Evolutionary conservation across 73 alveolate species (phyloP).

Genomic region (Tetrahymena borealis): DNA sequence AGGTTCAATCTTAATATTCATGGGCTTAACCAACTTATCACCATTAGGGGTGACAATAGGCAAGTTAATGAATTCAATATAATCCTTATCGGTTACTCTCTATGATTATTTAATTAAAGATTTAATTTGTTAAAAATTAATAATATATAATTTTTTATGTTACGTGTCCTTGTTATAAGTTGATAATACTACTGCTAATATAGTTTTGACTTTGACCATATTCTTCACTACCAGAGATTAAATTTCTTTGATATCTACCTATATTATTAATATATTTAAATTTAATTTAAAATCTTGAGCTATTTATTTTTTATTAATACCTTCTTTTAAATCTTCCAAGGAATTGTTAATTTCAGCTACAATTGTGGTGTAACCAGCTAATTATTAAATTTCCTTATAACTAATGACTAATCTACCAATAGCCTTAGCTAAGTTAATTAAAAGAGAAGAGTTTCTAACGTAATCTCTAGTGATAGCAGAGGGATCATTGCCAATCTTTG

Average conservation of each 20-base stretch:
- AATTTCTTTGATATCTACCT: not conserved
- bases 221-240: not conserved
- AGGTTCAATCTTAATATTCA: conserved; percentile 45
- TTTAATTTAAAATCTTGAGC: not conserved
- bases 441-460: conserved; percentile 80
- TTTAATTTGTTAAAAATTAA: not conserved
- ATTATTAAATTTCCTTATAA: conserved; percentile 76
- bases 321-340: conserved; percentile 67
- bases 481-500: conserved; percentile 54
- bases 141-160: not conserved
- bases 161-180: conserved; percentile 16
- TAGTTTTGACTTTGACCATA: not conserved
- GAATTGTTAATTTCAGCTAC: conserved; percentile 71
- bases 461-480: conserved; percentile 81
- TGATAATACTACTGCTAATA: not conserved
- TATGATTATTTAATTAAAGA: conserved; percentile 3
- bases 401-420: conserved; percentile 85
- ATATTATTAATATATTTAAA: not conserved
- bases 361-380: conserved; percentile 85
- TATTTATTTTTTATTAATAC: conserved; percentile 54
- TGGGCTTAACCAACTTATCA: conserved; percentile 63
- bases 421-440: conserved; percentile 89
- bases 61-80: conserved; percentile 66
- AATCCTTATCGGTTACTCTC: conserved; percentile 25
- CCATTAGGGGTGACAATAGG: conserved; percentile 87